A percentile compares a stretch with the other conserved stretches of the same genome.
These are phyloP conservation scores for Boletus vinaceobasis DNA, from an alignment of 768 basidiomycete species.

Conservation along the genomic window DNA sequence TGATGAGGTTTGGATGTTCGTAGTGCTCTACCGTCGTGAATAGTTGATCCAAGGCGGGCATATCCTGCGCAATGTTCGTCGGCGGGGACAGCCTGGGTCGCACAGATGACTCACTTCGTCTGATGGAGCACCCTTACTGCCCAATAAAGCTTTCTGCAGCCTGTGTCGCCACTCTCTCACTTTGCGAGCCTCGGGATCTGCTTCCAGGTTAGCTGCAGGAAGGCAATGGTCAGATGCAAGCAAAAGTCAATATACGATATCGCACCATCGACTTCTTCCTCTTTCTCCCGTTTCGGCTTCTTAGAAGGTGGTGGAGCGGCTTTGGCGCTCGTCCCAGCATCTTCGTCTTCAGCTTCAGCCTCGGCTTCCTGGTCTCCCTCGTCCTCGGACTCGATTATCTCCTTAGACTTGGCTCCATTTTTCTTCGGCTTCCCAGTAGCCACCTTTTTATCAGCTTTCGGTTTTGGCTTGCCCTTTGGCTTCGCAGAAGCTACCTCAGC, in stretches of 20 bases:
- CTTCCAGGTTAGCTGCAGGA: constrained; percentile 39
- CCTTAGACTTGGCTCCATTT: constrained; percentile 60
- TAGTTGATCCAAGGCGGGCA: constrained; percentile 66
- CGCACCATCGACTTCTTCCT: constrained; percentile 60
- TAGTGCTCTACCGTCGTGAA: constrained; percentile 78
- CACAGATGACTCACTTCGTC: constrained; percentile 48
- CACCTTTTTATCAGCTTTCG: constrained; percentile 41
- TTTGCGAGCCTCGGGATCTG: constrained; percentile 62
- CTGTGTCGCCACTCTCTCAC: constrained; percentile 92
- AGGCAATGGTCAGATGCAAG: constrained; percentile 1
- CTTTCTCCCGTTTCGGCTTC: constrained; percentile 58
- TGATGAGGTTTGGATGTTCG: constrained; percentile 66
- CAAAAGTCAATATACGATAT: constrained; percentile 1
- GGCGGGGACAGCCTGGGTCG: constrained; percentile 3
- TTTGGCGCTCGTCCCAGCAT: constrained; percentile 49
- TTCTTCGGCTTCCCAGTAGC: constrained; percentile 41
- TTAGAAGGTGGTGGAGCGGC: constrained; percentile 62
- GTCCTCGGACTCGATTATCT: constrained; percentile 66
- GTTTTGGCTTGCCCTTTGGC: constrained; percentile 43
- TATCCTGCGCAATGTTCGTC: constrained; percentile 50
- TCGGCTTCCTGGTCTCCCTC: constrained; percentile 48
- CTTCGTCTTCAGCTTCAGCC: constrained; percentile 45
- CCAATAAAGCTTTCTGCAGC: constrained; percentile 83
- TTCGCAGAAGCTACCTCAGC: constrained; percentile 41
- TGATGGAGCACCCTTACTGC: constrained; percentile 59